These are phyloP conservation scores for Naegleria fowleri DNA, from an alignment of 208 protist genomes.

Conservation along the genomic window DNA sequence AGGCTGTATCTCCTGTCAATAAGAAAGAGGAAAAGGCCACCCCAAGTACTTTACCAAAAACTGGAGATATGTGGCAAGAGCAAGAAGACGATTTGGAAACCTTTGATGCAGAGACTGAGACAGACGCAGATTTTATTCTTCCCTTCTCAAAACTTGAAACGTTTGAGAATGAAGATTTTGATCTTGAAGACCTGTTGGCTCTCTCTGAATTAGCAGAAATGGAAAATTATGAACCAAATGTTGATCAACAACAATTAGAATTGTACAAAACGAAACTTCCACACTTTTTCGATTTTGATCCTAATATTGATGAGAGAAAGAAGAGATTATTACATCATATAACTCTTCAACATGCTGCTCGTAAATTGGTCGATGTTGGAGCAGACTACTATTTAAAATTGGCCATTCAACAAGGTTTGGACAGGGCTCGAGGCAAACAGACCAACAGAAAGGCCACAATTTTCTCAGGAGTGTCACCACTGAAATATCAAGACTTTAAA, in stretches of 20 bases:
- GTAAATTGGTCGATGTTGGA: not conserved
- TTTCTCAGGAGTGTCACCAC: not conserved
- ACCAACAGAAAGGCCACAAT: not conserved
- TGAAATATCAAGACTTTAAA: not conserved
- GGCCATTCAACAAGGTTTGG: not conserved
- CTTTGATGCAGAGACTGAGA: not conserved
- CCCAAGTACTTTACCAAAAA: too few species aligned
- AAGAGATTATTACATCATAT: not conserved
- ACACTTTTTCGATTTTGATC: not conserved
- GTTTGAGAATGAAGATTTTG: not conserved
- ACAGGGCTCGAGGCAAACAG: not conserved
- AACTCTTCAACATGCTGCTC: not conserved
- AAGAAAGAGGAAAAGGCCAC: too few species aligned
- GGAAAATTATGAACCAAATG: not conserved
- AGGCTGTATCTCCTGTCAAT: too few species aligned
- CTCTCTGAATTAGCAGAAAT: not conserved
- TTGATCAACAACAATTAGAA: not conserved
- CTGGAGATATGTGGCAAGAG: not conserved
- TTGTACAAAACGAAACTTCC: not conserved
- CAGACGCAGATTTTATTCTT: not conserved
- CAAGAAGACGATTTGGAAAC: not conserved
- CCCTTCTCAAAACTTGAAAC: not conserved
- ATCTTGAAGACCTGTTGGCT: not conserved
- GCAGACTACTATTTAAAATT: not conserved
- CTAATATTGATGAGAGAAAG: not conserved